Conservation (phyloP, 305 asterid species). For the Solanum hybrid region DNA sequence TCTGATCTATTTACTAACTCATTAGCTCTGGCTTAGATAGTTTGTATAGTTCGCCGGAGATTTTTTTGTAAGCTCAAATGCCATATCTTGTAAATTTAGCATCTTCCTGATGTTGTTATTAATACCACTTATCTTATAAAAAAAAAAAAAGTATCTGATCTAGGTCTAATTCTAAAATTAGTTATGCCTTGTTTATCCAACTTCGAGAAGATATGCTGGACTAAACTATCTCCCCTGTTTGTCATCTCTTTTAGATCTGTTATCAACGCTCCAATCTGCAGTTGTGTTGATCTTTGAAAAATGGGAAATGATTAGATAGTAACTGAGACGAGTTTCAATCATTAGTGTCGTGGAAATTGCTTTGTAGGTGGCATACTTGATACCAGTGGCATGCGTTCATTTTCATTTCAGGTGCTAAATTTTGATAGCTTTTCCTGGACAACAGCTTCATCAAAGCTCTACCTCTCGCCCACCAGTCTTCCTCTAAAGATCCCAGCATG, state of each 20-base stretch:
- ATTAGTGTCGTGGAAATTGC: not conserved
- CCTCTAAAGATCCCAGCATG: conserved; percentile 94
- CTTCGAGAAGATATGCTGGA: not conserved
- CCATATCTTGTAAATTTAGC: no score
- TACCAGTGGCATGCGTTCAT: conserved; percentile 1
- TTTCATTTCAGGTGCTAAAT: conserved; percentile 55
- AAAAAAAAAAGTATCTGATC: not conserved
- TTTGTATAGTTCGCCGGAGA: no score
- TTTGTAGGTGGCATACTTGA: not conserved
- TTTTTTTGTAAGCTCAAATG: no score
- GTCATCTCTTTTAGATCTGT: not conserved
- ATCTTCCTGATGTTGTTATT: no score
- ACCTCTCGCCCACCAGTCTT: conserved; percentile 84
- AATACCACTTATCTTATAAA: no score
- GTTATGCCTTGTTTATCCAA: not conserved
- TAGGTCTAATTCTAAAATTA: not conserved
- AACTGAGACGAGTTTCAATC: not conserved
- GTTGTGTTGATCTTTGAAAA: not conserved
- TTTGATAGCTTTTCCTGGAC: conserved; percentile 86
- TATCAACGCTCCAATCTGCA: not conserved
- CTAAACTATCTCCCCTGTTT: not conserved
- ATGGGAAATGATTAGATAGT: not conserved
- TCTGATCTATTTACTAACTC: not conserved
- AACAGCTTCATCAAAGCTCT: conserved; percentile 74
- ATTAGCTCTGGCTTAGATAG: no score